Evolutionary conservation across 129 eudicot species (phyloP), one percentile per base, ranked within the genome.

Genomic region (Artemisia tridentata): DNA sequence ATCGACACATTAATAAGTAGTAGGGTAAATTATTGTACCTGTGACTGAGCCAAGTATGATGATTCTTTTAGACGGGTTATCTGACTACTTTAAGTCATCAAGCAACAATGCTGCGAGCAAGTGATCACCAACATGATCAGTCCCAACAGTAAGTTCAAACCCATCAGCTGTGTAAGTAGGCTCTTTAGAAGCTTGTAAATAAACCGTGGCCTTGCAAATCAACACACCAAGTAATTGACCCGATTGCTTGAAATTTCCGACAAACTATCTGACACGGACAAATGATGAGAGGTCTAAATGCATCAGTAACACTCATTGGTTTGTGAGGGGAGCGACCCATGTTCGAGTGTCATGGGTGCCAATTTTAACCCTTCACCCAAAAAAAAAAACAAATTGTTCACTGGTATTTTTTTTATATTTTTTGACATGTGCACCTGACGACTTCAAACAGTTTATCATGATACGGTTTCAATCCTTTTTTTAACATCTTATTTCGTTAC

Each of bases 191-290:
- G 98, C 86, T 18, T 95, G 98, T 18, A 78, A 76, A 71, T 92
- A 92, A 23, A 92, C 95, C 1, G 98, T 96, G 10, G 98, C 96
- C 66, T 92, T 92, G 73, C 96, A 88, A 15, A 92, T 95, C 69
- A 92, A 68, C 52, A 88, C 96, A 71, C 88, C 95, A 7, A 92
- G 88, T 4, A 89, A 84, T 18, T 79, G 63, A 41, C 80, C 91
- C 0, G 95, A 88, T 38, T 78, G 78, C 84, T 79, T 84, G 74
- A 92, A 88, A 41, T 80, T 92, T 6, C 80, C 89, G 2, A 88
- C 98, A 76, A 92, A 92, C 16, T 92, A 96, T 56, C 89, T 78
- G 15, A 92, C 96, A 59, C 98, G 88, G 46, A 88, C 98, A 2
- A 92, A 78, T 0, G 98, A 92, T 15, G 98, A 85, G 6, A 92